Evolutionary conservation across 2,329 filamentous ascomycete species (phyloP).

Genomic region (Davidsoniella eucalypti): DNA sequence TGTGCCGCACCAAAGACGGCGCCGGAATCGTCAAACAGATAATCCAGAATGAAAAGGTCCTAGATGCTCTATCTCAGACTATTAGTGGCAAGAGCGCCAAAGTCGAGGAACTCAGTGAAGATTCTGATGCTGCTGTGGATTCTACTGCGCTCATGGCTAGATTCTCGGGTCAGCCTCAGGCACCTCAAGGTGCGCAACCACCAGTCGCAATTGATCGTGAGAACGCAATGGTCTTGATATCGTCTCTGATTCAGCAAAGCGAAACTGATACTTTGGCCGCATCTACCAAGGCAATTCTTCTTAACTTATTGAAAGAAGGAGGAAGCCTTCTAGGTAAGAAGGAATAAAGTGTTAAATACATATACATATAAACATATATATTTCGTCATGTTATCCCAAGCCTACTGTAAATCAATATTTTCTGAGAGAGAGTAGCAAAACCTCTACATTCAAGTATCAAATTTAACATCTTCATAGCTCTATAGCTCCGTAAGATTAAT

Average conservation of each 20-base stretch:
- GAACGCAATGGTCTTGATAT: constrained; percentile 42
- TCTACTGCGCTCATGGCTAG: constrained; percentile 18
- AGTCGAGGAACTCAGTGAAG: constrained; percentile 13
- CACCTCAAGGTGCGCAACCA: not conserved
- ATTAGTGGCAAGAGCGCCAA: constrained; percentile 8
- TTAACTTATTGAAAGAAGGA: constrained; percentile 33
- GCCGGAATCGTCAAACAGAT: constrained; percentile 28
- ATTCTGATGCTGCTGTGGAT: constrained; percentile 15
- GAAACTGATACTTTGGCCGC: constrained; percentile 25
- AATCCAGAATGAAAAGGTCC: constrained; percentile 19
- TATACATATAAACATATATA: not conserved
- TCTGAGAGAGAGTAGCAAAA: too few species aligned
- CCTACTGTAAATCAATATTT: too few species aligned
- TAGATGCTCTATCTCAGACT: constrained; percentile 3
- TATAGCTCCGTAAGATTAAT: too few species aligned
- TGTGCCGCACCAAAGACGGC: constrained; percentile 35
- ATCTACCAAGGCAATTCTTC: constrained; percentile 25
- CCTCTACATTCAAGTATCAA: too few species aligned
- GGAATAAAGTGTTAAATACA: constrained; percentile 2
- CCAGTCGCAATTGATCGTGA: constrained; percentile 30
- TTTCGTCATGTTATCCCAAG: not conserved
- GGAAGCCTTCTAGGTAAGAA: constrained; percentile 25
- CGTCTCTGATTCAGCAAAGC: constrained; percentile 32
- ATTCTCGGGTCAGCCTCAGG: constrained; percentile 15
- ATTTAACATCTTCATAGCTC: too few species aligned